A percentile compares a stretch with the other conserved stretches of the same genome.
Evolutionary conservation across 108 stramenopile species (phyloP).

Genomic region (Thalassiosira profunda): DNA sequence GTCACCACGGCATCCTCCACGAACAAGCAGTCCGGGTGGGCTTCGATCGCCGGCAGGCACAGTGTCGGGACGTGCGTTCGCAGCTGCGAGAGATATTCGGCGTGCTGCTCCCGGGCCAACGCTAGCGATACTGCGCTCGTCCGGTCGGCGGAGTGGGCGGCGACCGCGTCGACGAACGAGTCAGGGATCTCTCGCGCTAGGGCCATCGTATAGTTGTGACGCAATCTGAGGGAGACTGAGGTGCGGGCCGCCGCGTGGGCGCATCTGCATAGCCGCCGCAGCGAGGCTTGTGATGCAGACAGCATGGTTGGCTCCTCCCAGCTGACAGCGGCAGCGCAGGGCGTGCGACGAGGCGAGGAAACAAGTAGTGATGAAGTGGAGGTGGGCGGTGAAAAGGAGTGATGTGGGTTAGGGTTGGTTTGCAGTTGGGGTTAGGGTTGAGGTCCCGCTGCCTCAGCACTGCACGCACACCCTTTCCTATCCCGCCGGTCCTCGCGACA

Average conservation of each 20-base stretch:
- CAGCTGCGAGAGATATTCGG: constrained; percentile 41
- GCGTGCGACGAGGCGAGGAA: no score
- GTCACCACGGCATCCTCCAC: constrained; percentile 80
- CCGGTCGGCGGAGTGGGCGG: constrained; percentile 17
- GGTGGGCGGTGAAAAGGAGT: no score
- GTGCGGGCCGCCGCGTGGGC: neutral
- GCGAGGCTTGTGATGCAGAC: neutral
- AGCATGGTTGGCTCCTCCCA: no score
- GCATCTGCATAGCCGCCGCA: neutral
- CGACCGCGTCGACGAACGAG: constrained; percentile 57
- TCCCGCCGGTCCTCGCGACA: no score
- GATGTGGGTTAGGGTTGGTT: no score
- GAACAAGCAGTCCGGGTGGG: constrained; percentile 70
- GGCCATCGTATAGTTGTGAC: constrained; percentile 46
- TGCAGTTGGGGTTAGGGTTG: no score
- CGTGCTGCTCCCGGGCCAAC: constrained; percentile 49
- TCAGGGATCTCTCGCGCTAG: constrained; percentile 55
- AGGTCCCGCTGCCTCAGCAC: no score
- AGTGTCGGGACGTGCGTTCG: constrained; percentile 48
- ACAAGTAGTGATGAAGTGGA: no score
- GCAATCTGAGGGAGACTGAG: neutral
- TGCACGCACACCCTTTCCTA: no score
- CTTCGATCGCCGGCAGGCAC: constrained; percentile 51
- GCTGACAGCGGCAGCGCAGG: no score
- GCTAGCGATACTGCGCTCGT: constrained; percentile 14